A percentile compares a stretch with the other conserved stretches of the same genome.
These are phyloP conservation scores for Exophiala lecanii-corni DNA, from an alignment of 2,329 filamentous ascomycete genomes.

Conservation along the genomic window DNA sequence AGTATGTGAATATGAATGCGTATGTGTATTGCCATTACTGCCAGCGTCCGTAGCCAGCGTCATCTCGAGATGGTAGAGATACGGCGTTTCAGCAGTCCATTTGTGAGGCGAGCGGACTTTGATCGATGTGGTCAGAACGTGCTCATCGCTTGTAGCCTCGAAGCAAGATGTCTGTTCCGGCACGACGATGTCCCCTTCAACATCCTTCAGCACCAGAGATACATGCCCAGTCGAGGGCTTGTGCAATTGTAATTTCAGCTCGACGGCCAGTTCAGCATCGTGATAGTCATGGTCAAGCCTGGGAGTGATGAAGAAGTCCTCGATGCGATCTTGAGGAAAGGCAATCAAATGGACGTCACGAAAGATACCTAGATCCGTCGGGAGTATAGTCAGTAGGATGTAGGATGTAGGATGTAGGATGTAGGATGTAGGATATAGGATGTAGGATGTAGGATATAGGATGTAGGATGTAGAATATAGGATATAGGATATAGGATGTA, in stretches of 20 bases:
- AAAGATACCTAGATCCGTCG: constrained; percentile 52
- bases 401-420: no score
- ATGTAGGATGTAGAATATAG: no score
- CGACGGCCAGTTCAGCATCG: constrained; percentile 48
- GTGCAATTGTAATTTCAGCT: constrained; percentile 41
- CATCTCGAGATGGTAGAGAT: constrained; percentile 50
- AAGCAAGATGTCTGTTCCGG: neutral
- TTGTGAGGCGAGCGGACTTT: constrained; percentile 48
- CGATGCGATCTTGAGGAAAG: constrained; percentile 50
- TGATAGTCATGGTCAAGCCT: constrained; percentile 49
- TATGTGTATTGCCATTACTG: constrained; percentile 35
- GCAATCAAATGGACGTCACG: constrained; percentile 60
- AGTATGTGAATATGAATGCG: neutral
- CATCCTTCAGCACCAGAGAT: neutral
- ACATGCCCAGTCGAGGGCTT: neutral
- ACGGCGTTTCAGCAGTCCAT: constrained; percentile 65
- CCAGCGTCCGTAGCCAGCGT: neutral
- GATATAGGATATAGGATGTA: no score
- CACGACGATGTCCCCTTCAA: neutral
- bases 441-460: no score
- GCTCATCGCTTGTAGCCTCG: neutral
- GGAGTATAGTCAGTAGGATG: no score
- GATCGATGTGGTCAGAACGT: constrained; percentile 27
- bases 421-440: no score
- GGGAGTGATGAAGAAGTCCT: constrained; percentile 56